Percentiles rank a stretch among this genome's conserved stretches.
These are phyloP conservation scores for Triangularia verruculosa DNA, from an alignment of 2,329 filamentous ascomycete genomes.

Conservation along the genomic window DNA sequence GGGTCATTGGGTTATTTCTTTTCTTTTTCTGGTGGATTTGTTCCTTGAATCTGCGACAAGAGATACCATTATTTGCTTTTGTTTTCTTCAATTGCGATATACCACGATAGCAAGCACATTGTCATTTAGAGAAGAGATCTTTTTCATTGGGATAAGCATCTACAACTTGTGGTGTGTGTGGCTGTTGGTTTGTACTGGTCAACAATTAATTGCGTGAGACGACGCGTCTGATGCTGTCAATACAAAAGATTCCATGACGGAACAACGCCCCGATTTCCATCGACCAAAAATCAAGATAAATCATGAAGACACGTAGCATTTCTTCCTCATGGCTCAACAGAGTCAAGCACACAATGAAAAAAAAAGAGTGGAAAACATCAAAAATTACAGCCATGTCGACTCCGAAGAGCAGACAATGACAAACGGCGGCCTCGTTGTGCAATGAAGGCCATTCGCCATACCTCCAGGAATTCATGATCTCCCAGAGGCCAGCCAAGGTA, in stretches of 20 bases:
- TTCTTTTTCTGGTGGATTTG: neutral
- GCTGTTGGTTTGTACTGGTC: neutral
- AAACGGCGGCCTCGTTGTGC: slow-evolving; percentile 5
- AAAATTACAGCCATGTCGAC: slow-evolving; percentile 8
- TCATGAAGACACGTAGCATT: neutral
- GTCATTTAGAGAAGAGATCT: neutral
- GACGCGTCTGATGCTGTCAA: no score
- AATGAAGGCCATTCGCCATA: slow-evolving; percentile 4
- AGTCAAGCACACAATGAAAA: slow-evolving; percentile 3
- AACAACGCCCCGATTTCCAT: no score
- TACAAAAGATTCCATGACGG: no score
- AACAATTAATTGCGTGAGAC: no score
- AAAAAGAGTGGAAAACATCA: slow-evolving; percentile 1
- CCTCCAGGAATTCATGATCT: neutral
- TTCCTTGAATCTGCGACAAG: neutral
- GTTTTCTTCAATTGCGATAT: slow-evolving; percentile 5
- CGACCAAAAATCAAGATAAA: no score
- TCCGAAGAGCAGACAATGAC: slow-evolving; percentile 5
- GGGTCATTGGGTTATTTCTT: neutral
- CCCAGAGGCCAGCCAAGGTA: slow-evolving; percentile 1
- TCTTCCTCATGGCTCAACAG: neutral
- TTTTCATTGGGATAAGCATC: neutral
- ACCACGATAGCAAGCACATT: slow-evolving; percentile 9
- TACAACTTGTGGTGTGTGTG: no score
- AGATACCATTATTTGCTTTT: slow-evolving; percentile 5